These are phyloP conservation scores for Clathrus columnatus DNA, from an alignment of 768 basidiomycete genomes.

Conservation along the genomic window DNA sequence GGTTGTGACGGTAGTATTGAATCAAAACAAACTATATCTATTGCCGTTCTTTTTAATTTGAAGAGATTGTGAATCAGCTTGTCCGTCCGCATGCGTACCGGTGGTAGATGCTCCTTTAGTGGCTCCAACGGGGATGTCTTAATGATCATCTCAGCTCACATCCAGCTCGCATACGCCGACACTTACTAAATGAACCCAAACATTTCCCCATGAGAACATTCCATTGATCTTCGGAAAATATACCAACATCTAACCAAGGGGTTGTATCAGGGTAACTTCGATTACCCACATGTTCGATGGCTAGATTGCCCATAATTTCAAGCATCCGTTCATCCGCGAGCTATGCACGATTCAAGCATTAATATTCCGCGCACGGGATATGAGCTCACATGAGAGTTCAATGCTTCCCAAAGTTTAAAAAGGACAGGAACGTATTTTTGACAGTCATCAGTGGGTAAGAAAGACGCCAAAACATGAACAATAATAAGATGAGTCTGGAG, in stretches of 20 bases:
- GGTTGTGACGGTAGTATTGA: conserved; percentile 2
- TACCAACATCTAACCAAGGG: conserved; percentile 78
- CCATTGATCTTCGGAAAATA: conserved; percentile 83
- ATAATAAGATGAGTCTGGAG: conserved; percentile 58
- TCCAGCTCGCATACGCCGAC: not conserved
- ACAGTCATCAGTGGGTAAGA: conserved; percentile 59
- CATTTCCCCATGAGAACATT: conserved; percentile 75
- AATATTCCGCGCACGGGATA: not conserved
- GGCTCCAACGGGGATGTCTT: conserved; percentile 67
- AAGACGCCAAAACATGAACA: conserved; percentile 67
- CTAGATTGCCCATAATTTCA: conserved; percentile 58
- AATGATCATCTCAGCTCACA: not conserved
- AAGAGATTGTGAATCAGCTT: conserved; percentile 45
- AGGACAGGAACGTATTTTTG: conserved; percentile 63
- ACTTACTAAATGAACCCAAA: conserved; percentile 66
- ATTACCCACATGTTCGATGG: conserved; percentile 64
- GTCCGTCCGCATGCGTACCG: conserved; percentile 58
- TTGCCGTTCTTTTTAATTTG: conserved; percentile 65
- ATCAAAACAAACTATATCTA: conserved; percentile 42
- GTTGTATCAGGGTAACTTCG: conserved; percentile 42
- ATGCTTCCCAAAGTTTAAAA: conserved; percentile 71
- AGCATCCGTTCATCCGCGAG: conserved; percentile 67
- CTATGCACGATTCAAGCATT: conserved; percentile 30
- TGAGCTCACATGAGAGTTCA: conserved; percentile 23
- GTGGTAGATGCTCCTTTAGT: conserved; percentile 56